Conservation (phyloP, 768 basidiomycete genomes). For the Cystobasidium tubakii region DNA sequence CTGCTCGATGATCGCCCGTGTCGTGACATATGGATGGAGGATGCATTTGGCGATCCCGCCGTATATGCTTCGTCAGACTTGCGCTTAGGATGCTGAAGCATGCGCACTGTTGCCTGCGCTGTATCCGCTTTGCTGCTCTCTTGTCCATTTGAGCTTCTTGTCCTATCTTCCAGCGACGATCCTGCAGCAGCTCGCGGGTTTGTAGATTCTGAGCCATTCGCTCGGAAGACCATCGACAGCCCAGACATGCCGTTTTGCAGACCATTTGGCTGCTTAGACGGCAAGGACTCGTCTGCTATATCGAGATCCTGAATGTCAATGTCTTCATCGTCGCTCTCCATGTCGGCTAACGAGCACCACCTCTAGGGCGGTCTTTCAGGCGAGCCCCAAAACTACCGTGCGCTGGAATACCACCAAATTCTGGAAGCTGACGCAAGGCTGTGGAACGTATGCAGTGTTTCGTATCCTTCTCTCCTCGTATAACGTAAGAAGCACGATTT, state of each 20-base stretch:
- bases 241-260: not conserved
- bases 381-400: not conserved
- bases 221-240: not conserved
- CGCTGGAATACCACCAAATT: no score
- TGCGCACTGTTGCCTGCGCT: not conserved
- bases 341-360: not conserved
- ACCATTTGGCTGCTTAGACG: not conserved
- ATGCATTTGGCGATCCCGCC: not conserved
- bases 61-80: not conserved
- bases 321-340: conserved; percentile 3
- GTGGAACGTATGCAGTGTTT: no score
- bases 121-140: not conserved
- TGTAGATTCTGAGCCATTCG: not conserved
- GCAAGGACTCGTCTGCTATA: not conserved
- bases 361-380: not conserved
- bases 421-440: no score
- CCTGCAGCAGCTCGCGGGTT: not conserved
- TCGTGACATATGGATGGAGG: not conserved
- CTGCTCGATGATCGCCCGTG: not conserved
- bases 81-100: not conserved
- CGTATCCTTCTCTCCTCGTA: no score
- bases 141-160: not conserved
- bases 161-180: not conserved
- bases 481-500: no score
- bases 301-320: conserved; percentile 3